Evolutionary conservation across 2,329 filamentous ascomycete species (phyloP).

Genomic region (Amesomyces nigricolor): DNA sequence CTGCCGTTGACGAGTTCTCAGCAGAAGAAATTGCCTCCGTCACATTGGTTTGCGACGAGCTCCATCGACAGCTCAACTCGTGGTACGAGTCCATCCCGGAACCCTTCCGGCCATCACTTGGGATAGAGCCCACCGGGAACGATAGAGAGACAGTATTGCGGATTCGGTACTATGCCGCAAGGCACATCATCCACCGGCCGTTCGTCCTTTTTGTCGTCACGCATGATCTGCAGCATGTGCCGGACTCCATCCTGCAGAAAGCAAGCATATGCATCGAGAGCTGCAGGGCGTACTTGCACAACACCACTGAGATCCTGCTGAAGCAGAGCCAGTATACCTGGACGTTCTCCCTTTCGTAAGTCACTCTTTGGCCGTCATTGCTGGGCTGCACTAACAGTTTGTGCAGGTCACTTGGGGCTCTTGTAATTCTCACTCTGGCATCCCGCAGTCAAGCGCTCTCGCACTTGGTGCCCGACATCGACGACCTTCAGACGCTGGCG

Average conservation of each 20-base stretch:
- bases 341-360: slow-evolving; percentile 9
- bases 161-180: slow-evolving; percentile 7
- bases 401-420: slow-evolving; percentile 3
- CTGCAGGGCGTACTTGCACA: slow-evolving; percentile 4
- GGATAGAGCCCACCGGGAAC: not conserved
- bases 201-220: slow-evolving; percentile 7
- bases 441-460: slow-evolving; percentile 1
- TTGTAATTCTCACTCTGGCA: slow-evolving; percentile 5
- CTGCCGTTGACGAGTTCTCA: slow-evolving; percentile 4
- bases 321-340: slow-evolving; percentile 11
- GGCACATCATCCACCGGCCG: slow-evolving; percentile 10
- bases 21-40: slow-evolving; percentile 1
- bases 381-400: not conserved
- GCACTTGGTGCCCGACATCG: slow-evolving; percentile 2
- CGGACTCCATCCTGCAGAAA: slow-evolving; percentile 1
- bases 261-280: slow-evolving; percentile 5
- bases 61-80: slow-evolving; percentile 6
- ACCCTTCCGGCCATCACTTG: slow-evolving; percentile 1
- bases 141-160: slow-evolving; percentile 7
- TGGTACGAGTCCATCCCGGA: slow-evolving; percentile 12
- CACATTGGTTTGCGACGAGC: slow-evolving; percentile 4
- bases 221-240: slow-evolving; percentile 2
- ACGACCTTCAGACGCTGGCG: slow-evolving; percentile 4
- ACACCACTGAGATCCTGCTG: not conserved
- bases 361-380: not conserved